Evolutionary conservation across 345 rosid genomes (phyloP).

Genomic region (Diplotaxis tenuifolia): DNA sequence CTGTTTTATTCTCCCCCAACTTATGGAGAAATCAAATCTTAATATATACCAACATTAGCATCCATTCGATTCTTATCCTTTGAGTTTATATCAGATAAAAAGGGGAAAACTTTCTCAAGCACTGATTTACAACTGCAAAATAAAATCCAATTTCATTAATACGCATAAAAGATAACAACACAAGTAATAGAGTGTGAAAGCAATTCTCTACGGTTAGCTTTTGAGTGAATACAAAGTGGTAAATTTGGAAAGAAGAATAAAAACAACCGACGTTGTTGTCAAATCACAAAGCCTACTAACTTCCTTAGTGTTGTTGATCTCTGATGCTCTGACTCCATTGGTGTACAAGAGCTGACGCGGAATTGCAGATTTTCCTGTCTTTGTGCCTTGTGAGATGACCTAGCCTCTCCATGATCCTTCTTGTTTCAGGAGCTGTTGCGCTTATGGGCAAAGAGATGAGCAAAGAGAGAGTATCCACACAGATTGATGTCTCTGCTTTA

Average conservation of each 20-base stretch:
- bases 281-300: too few species aligned
- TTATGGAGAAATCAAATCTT: not conserved
- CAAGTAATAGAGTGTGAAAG: not conserved
- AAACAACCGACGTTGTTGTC: too few species aligned
- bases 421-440: not conserved
- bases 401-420: not conserved
- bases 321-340: not conserved
- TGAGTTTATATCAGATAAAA: not conserved
- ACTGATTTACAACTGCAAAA: not conserved
- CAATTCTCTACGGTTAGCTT: not conserved
- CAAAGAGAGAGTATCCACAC: not conserved
- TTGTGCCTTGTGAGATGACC: not conserved
- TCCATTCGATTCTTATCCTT: not conserved
- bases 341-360: not conserved
- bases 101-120: not conserved
- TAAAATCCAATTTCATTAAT: not conserved
- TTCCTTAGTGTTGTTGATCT: not conserved
- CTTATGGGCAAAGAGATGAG: not conserved
- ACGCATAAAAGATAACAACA: not conserved
- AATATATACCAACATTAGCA: not conserved
- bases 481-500: not conserved
- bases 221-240: not conserved
- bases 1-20: not conserved
- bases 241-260: not conserved
- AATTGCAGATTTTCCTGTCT: not conserved